Base-by-base conservation (phyloP, 768 basidiomycete genomes). In the Amanita exitialis region DNA sequence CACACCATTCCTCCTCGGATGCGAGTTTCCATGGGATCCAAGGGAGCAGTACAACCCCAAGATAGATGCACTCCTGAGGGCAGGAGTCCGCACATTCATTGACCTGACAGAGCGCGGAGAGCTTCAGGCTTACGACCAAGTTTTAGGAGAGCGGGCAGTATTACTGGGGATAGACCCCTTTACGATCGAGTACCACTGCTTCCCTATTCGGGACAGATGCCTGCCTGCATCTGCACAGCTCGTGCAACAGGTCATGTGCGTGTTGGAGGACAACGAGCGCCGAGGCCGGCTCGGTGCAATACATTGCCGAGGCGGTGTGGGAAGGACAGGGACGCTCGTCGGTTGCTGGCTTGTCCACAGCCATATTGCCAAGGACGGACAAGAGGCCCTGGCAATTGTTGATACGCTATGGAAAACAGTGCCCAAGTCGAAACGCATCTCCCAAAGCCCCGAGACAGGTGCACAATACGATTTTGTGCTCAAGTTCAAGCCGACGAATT, bases 101-200 rank as follows among this genome's bases (percentile, higher is more conserved):
- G 87, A 90, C 68, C 78, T 90, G 59, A 90, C 86, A n/a, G 86
- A 90, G 58, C 69, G 69, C n/a, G 81, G 82, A 38, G 86, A 90
- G 65, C 78, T 90, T 42, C 69, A 74, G 18, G 79, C 86, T 0
- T 90, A 89, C 63, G 69, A 70, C 15, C 69, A 73, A 27, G 59
- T 71, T 60, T 77, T 90, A 55, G 64, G 69, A 44, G 59, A 64
- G 37, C 78, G 82, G 48, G 80, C 82, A 4, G 59, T 61, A 7
- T 65, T 75, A 7, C 74, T 86, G 20, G 74, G 72, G 48, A 80
- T 88, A 49, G 77, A 79, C 56, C 63, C 69, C 18, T 46, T 61
- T 36, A 66, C 73, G 6, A 73, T 90, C 63, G 79, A 83, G 57
- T 90, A 90, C 70, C 78, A 87, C 69, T 77, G 82, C 53, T 87